phyloP scores from a whole-genome alignment of 805 yeast genomes.

The Komagataella mondaviorum region DNA sequence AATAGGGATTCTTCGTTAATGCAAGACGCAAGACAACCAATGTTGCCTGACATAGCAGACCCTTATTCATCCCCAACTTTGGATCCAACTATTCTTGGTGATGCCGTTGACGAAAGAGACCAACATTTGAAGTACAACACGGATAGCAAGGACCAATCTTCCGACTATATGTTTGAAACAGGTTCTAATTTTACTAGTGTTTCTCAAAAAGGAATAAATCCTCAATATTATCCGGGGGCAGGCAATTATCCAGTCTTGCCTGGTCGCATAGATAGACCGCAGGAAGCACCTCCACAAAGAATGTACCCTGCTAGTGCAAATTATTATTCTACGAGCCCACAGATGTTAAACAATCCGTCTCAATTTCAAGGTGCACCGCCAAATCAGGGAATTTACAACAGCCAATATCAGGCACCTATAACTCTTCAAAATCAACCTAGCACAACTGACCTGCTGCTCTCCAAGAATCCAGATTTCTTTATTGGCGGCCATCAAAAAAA shows the following conservation, averaged over 20 bases:
- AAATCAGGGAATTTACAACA: constrained; percentile 1
- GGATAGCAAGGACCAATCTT: constrained; percentile 7
- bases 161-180: constrained; percentile 15
- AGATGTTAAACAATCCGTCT: constrained; percentile 1
- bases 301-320: background rate
- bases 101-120: constrained; percentile 6
- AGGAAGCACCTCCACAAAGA: constrained; percentile 1
- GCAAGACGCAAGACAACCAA: background rate
- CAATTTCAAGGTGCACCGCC: constrained; percentile 4
- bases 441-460: constrained; percentile 27
- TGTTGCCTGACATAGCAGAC: background rate
- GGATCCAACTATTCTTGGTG: constrained; percentile 2
- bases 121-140: constrained; percentile 5
- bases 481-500: constrained; percentile 6
- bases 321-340: background rate
- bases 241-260: constrained; percentile 11
- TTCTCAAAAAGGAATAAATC: constrained; percentile 64
- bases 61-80: background rate
- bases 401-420: background rate
- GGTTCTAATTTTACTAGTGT: constrained; percentile 68
- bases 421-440: constrained; percentile 4
- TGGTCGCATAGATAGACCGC: constrained; percentile 5
- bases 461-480: constrained; percentile 35
- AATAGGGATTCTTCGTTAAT: background rate
- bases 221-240: constrained; percentile 30